These are phyloP conservation scores for Gremmenia infestans DNA, from an alignment of 2,329 filamentous ascomycete genomes.

Conservation along the genomic window DNA sequence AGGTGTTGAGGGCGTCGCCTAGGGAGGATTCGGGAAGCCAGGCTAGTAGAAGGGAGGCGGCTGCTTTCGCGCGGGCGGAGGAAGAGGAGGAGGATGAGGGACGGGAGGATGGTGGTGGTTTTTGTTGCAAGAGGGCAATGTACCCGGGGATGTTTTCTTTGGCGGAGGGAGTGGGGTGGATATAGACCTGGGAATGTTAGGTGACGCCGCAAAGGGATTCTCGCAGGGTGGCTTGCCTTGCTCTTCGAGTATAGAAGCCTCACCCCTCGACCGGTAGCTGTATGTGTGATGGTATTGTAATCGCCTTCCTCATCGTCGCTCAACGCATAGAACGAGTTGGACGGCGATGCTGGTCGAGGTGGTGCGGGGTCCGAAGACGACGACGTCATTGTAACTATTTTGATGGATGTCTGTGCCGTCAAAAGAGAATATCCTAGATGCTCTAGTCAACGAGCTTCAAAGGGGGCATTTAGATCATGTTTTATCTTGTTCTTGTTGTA, in stretches of 20 bases:
- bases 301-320: constrained; percentile 95
- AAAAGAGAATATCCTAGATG: not conserved
- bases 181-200: constrained; percentile 65
- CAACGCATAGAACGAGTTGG: constrained; percentile 88
- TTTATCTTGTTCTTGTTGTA: not conserved
- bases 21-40: constrained; percentile 91
- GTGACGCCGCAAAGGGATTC: constrained; percentile 1
- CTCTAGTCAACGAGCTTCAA: not conserved
- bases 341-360: constrained; percentile 58
- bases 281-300: constrained; percentile 88
- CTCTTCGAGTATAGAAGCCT: constrained; percentile 95
- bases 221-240: constrained; percentile 56
- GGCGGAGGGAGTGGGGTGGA: constrained; percentile 86
- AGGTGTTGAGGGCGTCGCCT: constrained; percentile 79
- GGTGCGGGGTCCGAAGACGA: constrained; percentile 24
- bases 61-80: constrained; percentile 43
- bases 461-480: not conserved
- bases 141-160: constrained; percentile 97
- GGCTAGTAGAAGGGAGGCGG: constrained; percentile 76
- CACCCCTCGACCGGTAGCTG: constrained; percentile 71
- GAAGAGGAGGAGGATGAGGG: constrained; percentile 32
- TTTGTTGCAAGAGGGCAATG: constrained; percentile 89
- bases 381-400: constrained; percentile 19
- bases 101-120: constrained; percentile 41
- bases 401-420: not conserved